Evolutionary conservation across 768 basidiomycete genomes (phyloP).

Genomic region (Collybia mongolica): DNA sequence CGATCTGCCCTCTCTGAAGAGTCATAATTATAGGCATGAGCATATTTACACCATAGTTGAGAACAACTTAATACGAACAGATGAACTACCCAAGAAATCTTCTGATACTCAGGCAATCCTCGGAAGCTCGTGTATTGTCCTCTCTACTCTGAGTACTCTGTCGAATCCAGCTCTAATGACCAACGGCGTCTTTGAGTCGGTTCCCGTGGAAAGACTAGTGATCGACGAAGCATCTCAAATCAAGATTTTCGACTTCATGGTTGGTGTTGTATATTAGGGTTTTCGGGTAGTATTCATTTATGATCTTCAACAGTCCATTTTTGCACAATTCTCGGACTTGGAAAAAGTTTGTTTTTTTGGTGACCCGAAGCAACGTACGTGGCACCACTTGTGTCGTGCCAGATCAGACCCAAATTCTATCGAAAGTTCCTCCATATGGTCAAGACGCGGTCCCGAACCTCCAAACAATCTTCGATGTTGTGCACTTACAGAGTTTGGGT

Average conservation of each 20-base stretch:
- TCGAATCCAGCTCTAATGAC: slow-evolving; percentile 39
- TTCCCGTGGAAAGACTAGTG: slow-evolving; percentile 46
- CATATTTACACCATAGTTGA: slow-evolving; percentile 38
- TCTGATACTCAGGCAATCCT: slow-evolving; percentile 23
- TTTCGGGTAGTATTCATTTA: background rate
- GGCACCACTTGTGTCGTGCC: background rate
- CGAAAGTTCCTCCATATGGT: slow-evolving; percentile 51
- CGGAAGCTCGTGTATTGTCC: slow-evolving; percentile 29
- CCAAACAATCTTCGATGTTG: slow-evolving; percentile 46
- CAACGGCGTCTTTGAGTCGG: slow-evolving; percentile 29
- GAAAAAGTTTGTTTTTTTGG: slow-evolving; percentile 52
- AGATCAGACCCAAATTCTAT: background rate
- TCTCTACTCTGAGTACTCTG: slow-evolving; percentile 51
- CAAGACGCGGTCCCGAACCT: slow-evolving; percentile 34
- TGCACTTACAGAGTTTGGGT: slow-evolving; percentile 28
- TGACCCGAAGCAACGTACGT: slow-evolving; percentile 51
- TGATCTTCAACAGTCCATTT: slow-evolving; percentile 34
- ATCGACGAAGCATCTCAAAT: slow-evolving; percentile 60
- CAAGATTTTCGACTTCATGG: slow-evolving; percentile 46
- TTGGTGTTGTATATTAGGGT: slow-evolving; percentile 14
- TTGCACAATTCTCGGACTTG: slow-evolving; percentile 36
- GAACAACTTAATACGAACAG: slow-evolving; percentile 36
- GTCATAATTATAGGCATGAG: slow-evolving; percentile 42
- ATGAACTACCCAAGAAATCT: slow-evolving; percentile 31
- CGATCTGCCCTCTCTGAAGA: no score